phyloP scores from a whole-genome alignment of 352 stramenopile genomes.

The Plasmopara muralis region DNA sequence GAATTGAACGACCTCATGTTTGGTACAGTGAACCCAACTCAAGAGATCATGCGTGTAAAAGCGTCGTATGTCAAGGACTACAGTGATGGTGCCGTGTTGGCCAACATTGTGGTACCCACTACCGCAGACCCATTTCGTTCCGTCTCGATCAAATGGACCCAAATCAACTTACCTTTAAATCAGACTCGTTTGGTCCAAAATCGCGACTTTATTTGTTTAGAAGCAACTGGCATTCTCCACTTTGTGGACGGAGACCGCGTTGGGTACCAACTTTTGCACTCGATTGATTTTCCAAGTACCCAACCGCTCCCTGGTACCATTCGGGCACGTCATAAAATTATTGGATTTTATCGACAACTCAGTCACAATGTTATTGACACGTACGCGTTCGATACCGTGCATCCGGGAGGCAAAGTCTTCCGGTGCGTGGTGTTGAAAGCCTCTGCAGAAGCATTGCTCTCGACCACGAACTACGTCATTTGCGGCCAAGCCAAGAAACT shows the following conservation, averaged over 20 bases:
- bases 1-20: slow-evolving; percentile 60
- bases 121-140: slow-evolving; percentile 31
- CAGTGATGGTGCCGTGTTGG: slow-evolving; percentile 34
- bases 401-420: slow-evolving; percentile 22
- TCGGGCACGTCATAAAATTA: slow-evolving; percentile 38
- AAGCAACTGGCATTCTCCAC: slow-evolving; percentile 36
- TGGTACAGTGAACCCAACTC: slow-evolving; percentile 33
- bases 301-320: slow-evolving; percentile 17
- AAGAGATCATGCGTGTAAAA: slow-evolving; percentile 44
- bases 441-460: slow-evolving; percentile 23
- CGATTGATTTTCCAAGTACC: slow-evolving; percentile 31
- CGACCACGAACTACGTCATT: slow-evolving; percentile 31
- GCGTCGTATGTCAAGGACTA: slow-evolving; percentile 41
- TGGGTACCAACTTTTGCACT: slow-evolving; percentile 52
- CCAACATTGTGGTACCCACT: slow-evolving; percentile 28
- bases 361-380: slow-evolving; percentile 33
- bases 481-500: slow-evolving; percentile 35
- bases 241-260: slow-evolving; percentile 38
- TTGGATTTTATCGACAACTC: slow-evolving; percentile 33
- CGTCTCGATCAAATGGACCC: slow-evolving; percentile 40
- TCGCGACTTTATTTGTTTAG: slow-evolving; percentile 48
- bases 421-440: slow-evolving; percentile 19
- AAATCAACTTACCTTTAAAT: slow-evolving; percentile 27
- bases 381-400: slow-evolving; percentile 22
- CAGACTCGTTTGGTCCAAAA: slow-evolving; percentile 37